Percentiles rank a stretch among this genome's conserved stretches.
These are phyloP conservation scores for Achaetomiella virescens DNA, from an alignment of 495 filamentous ascomycete species.

Conservation along the genomic window DNA sequence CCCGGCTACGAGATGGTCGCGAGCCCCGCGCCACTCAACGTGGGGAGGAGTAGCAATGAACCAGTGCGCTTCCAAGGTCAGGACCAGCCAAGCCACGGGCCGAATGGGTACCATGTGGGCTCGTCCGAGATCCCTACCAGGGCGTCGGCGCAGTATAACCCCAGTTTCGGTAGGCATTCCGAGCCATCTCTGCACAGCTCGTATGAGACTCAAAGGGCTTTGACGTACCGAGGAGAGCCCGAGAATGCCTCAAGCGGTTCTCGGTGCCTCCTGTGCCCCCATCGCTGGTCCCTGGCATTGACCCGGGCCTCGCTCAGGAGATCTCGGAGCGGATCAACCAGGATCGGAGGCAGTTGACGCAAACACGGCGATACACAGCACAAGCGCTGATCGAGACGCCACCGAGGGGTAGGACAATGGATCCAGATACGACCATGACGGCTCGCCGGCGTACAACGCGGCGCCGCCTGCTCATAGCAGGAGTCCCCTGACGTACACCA, in stretches of 20 bases:
- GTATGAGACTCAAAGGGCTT: conserved; percentile 15
- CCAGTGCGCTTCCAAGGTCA: neutral
- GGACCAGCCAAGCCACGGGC: conserved; percentile 5
- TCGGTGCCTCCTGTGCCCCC: conserved; percentile 50
- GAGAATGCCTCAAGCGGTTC: conserved; percentile 31
- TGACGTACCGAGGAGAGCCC: conserved; percentile 28
- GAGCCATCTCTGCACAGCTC: conserved; percentile 22
- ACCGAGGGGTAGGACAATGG: conserved; percentile 36
- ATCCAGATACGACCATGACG: conserved; percentile 28
- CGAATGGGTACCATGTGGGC: conserved; percentile 16
- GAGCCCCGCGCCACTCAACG: conserved; percentile 44
- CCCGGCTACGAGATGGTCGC: conserved; percentile 32
- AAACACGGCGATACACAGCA: conserved; percentile 34
- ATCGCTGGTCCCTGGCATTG: conserved; percentile 65
- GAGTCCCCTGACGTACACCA: conserved; percentile 34
- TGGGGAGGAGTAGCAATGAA: conserved; percentile 4
- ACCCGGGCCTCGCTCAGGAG: conserved; percentile 51
- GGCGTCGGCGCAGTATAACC: conserved; percentile 14
- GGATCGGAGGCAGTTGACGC: conserved; percentile 36
- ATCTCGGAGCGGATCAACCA: conserved; percentile 47
- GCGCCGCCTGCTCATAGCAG: conserved; percentile 18
- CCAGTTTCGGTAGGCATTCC: conserved; percentile 20
- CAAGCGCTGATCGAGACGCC: conserved; percentile 31
- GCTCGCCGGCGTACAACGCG: conserved; percentile 19
- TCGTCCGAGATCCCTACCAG: conserved; percentile 6